Base-by-base conservation (phyloP, 495 filamentous ascomycete genomes). In the Neurospora tetraspora region DNA sequence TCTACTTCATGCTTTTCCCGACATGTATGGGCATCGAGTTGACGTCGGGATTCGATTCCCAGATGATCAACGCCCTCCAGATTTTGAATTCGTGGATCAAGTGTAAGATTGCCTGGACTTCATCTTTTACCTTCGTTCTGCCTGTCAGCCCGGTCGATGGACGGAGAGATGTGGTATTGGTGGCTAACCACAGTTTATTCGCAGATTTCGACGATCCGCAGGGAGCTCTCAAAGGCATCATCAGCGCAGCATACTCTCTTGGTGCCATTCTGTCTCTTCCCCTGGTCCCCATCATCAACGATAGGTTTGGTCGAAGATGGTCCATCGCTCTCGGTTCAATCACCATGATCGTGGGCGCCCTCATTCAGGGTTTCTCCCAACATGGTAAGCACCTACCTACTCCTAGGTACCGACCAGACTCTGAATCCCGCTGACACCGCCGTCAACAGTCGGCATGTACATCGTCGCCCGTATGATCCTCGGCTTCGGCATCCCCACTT, bases 1-100 rank as follows among this genome's bases (percentile, higher is more conserved):
- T 92, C 45, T 92, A 92, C 76, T 75, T 89, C 6, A 72, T 90
- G 68, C 82, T 92, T 72, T 87, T 90, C 73, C 88, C 89, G 20
- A 86, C 88, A 31, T 88, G 86, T 76, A 90, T 92, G 84, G 91
- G 90, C 27, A 88, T 91, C 74, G 91, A 91, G 80, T 88, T 91
- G 82, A 92, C 90, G 1, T 90, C 89, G 34, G 90, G 91, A 1
- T 92, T 92, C 77, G 90, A 92, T 78, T 89, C 88, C 9, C 88
- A 90, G 74, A 88, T 92, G 77, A 91, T 92, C 81, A 92, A 91
- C 73, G 87, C 87, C 3, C 84, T 92, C 4, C 89, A 92, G 79
- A 86, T 89, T 39, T 86, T 90, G 20, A 79, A 82, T 9, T 80
- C 82, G 7, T 91, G 86, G 87, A 82, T 84, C 37, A 71, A 74